These are phyloP conservation scores for Globisporangium carolinianum DNA, from an alignment of 352 stramenopile genomes.

Conservation along the genomic window DNA sequence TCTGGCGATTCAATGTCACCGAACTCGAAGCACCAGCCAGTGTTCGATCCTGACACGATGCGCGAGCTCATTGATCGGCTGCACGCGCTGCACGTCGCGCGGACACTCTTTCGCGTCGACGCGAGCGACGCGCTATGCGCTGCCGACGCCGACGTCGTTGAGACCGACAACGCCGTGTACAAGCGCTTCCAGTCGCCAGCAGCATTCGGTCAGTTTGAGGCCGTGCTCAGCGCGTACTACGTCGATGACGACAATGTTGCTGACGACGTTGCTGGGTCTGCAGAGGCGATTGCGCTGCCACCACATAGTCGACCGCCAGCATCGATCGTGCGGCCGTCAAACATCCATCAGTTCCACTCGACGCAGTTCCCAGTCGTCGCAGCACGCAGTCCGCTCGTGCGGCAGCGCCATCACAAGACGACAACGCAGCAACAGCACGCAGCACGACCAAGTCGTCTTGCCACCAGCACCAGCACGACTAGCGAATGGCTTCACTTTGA, in stretches of 20 bases:
- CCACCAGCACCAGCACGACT: background rate
- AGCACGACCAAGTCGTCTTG: background rate
- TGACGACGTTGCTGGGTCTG: no score
- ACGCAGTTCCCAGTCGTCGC: constrained; percentile 42
- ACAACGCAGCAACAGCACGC: background rate
- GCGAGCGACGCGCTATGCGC: constrained; percentile 29
- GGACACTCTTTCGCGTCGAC: constrained; percentile 40
- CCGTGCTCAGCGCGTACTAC: constrained; percentile 38
- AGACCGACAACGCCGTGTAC: constrained; percentile 55
- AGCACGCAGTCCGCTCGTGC: constrained; percentile 38
- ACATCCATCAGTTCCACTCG: constrained; percentile 54
- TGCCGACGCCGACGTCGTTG: constrained; percentile 32
- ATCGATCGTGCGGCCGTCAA: constrained; percentile 31
- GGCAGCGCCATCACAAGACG: constrained; percentile 13
- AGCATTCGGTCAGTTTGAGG: constrained; percentile 42
- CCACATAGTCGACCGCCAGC: background rate
- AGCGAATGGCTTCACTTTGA: constrained; percentile 45
- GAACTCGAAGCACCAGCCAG: constrained; percentile 20
- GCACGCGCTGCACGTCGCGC: constrained; percentile 35
- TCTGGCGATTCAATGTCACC: constrained; percentile 9
- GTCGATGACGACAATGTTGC: background rate
- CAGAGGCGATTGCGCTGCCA: background rate
- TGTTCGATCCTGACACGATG: constrained; percentile 42
- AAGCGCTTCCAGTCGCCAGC: constrained; percentile 38
- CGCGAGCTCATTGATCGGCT: constrained; percentile 46